Conservation (phyloP, 495 filamentous ascomycete genomes). For the Haplographium delicatum region DNA sequence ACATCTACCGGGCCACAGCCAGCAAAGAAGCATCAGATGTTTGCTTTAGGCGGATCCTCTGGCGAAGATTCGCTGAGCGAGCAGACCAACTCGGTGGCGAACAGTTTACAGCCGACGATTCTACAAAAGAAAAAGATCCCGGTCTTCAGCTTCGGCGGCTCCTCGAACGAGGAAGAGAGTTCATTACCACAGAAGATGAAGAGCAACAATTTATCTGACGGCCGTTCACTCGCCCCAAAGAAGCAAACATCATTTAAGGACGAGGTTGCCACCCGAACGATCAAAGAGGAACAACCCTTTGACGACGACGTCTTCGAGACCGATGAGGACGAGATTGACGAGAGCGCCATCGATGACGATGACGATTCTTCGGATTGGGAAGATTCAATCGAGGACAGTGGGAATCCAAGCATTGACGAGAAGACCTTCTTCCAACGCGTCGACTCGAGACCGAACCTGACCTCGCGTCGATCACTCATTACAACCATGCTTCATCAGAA, state of each 20-base stretch:
- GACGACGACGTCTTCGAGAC: constrained; percentile 73
- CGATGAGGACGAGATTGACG: constrained; percentile 62
- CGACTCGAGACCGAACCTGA: constrained; percentile 79
- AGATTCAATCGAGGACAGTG: constrained; percentile 85
- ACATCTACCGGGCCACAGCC: constrained; percentile 37
- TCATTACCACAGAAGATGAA: constrained; percentile 68
- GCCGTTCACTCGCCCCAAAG: constrained; percentile 38
- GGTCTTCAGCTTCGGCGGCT: constrained; percentile 76
- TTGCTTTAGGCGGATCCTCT: constrained; percentile 51
- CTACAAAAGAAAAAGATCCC: constrained; percentile 50
- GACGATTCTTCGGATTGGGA: constrained; percentile 89
- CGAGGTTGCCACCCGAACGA: constrained; percentile 60
- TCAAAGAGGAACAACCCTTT: constrained; percentile 51
- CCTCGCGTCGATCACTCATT: constrained; percentile 81
- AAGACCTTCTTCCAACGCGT: constrained; percentile 80
- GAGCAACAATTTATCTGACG: constrained; percentile 45
- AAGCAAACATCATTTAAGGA: constrained; percentile 86
- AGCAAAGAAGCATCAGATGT: constrained; percentile 46
- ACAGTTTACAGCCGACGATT: constrained; percentile 34
- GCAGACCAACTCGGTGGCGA: constrained; percentile 36
- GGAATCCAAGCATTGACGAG: constrained; percentile 73
- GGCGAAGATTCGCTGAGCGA: constrained; percentile 41
- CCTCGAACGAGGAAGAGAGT: constrained; percentile 75
- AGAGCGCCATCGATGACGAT: constrained; percentile 83
- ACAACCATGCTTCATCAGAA: constrained; percentile 79